Evolutionary conservation across 2,329 filamentous ascomycete species (phyloP), one percentile per base, ranked within the genome.

Genomic region (Ustulina deusta): DNA sequence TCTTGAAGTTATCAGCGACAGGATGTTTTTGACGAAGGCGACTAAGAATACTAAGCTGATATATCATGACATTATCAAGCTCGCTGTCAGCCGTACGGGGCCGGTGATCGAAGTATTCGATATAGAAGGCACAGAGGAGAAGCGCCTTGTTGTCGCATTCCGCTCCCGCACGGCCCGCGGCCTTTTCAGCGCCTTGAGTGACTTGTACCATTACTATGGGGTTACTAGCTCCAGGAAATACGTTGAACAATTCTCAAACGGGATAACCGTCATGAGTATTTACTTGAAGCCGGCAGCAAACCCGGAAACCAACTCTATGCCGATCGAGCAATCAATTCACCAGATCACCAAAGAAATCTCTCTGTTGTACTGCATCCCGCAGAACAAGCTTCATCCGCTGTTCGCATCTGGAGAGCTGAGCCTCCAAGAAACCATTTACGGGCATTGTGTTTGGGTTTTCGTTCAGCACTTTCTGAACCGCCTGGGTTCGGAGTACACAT

Each of bases 261-360:
- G 96, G 69, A 97, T 97, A 79, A 97, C 93, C 15, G 92, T 98
- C 80, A 97, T 98, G 87, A 97, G 94, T 74, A 89, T 97, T 70
- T 99, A 99, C 81, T 87, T 99, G 68, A 91, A 91, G 72, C 94
- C 93, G 25, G 86, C 91, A 20, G 78, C 85, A 55, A 87, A 86
- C 71, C 80, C 86, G 27, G 82, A 88, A 42, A 81, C 86, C 48
- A 85, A 86, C 64, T 83, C 83, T 78, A 94, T 95, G 44, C 91
- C 94, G 0, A 93, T 98, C 73, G 93, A 97, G 76, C 91, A 95
- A 74, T 96, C 95, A 2, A 97, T 99, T 73, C 93, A 97, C 82
- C 96, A 99, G 82, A 97, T 99, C 83, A 97, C 96, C 84, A 98
- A 98, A 86, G 96, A 99, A 81, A 91, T 97, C 58, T 98, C 96